Conservation (phyloP, 1,284 basidiomycete species). For the Cutaneotrichosporon sp. region DNA sequence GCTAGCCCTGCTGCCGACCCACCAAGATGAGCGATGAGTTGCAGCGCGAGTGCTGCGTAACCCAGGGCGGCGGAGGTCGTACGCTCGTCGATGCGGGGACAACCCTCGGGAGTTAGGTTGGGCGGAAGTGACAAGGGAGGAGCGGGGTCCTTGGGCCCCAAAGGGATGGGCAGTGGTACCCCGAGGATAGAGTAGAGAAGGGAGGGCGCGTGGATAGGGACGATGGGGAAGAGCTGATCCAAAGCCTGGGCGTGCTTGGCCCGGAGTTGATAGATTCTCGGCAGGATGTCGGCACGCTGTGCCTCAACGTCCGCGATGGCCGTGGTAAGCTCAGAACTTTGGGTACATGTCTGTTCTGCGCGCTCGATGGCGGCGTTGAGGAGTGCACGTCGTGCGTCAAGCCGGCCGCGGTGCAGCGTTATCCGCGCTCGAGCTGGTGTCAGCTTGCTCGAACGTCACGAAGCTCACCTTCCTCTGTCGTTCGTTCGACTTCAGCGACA, state of each 20-base stretch:
- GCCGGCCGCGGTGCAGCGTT: constrained; percentile 20
- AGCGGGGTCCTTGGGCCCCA: constrained; percentile 68
- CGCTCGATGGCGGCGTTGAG: constrained; percentile 27
- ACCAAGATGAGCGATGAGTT: constrained; percentile 71
- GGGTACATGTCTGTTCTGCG: constrained; percentile 22
- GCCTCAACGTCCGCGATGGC: constrained; percentile 27
- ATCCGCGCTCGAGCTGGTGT: constrained; percentile 26
- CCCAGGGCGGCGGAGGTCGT: constrained; percentile 78
- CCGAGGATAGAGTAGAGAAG: constrained; percentile 77
- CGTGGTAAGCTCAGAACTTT: constrained; percentile 18
- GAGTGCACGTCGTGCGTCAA: constrained; percentile 25
- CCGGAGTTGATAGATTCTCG: constrained; percentile 57
- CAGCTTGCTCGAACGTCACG: neutral
- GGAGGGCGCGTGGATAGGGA: constrained; percentile 70
- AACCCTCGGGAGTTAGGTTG: constrained; percentile 49
- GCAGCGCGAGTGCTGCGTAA: constrained; percentile 76
- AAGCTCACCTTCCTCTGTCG: constrained; percentile 29
- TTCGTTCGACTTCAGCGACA: constrained; percentile 24
- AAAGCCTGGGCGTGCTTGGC: constrained; percentile 69
- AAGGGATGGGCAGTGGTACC: constrained; percentile 78
- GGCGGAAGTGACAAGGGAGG: constrained; percentile 68
- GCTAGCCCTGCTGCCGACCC: constrained; percentile 55
- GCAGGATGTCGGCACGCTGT: constrained; percentile 51
- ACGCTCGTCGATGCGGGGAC: constrained; percentile 68
- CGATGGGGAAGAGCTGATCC: constrained; percentile 79